phyloP scores from a whole-genome alignment of 2,329 filamentous ascomycete genomes.

The Ceratocystis cubensis region DNA sequence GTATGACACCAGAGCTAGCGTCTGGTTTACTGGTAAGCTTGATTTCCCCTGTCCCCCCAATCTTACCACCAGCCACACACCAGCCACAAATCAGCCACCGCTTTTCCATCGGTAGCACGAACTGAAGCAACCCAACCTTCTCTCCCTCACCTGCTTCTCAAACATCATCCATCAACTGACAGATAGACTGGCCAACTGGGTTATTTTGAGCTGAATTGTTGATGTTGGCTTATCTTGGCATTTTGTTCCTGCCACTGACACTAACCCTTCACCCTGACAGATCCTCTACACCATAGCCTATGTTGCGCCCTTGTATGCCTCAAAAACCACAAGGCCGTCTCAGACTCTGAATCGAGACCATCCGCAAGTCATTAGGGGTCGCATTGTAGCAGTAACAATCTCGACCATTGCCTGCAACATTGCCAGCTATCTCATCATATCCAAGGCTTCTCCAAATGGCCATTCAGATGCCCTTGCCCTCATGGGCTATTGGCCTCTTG shows the following conservation, averaged over 20 bases:
- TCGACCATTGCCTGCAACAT: constrained; percentile 55
- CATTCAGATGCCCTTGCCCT: constrained; percentile 30
- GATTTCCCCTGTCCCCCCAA: neutral
- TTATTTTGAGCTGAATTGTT: neutral
- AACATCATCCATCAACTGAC: neutral
- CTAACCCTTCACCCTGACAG: constrained; percentile 32
- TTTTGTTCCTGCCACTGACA: constrained; percentile 17
- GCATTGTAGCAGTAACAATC: constrained; percentile 65
- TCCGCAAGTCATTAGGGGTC: constrained; percentile 74
- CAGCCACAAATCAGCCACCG: constrained; percentile 11
- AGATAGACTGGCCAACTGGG: neutral
- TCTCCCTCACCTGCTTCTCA: neutral
- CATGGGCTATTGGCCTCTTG: constrained; percentile 72
- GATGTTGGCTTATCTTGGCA: neutral
- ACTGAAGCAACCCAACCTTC: neutral
- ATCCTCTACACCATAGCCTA: constrained; percentile 77
- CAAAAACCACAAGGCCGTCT: constrained; percentile 64
- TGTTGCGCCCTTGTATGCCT: constrained; percentile 82
- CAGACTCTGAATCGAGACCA: constrained; percentile 70
- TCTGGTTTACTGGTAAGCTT: constrained; percentile 26
- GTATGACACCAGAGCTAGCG: constrained; percentile 10
- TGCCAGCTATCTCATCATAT: constrained; percentile 54
- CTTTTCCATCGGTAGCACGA: neutral
- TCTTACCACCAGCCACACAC: constrained; percentile 10
- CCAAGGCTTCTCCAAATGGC: constrained; percentile 29